Evolutionary conservation across 108 stramenopile species (phyloP).

Genomic region (Skeletonema potamos): DNA sequence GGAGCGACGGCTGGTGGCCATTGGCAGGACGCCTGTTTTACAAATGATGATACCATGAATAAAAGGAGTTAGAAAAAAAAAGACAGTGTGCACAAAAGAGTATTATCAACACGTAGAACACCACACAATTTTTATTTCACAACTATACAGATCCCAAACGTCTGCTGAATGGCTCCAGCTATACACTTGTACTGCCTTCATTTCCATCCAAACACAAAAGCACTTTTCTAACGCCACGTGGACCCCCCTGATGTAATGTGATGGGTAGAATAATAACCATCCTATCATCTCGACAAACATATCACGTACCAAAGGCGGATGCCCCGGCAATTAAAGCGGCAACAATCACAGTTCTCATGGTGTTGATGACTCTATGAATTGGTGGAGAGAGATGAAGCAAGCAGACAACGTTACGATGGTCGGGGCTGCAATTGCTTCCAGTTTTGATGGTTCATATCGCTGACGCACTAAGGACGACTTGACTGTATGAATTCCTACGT

Average conservation of each 20-base stretch:
- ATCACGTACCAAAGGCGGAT: slow-evolving; percentile 71
- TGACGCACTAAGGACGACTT: background rate
- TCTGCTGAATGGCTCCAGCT: background rate
- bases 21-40: slow-evolving; percentile 23
- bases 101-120: background rate
- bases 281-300: background rate
- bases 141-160: background rate
- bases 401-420: too few relatives aligned
- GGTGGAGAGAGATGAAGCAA: background rate
- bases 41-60: background rate
- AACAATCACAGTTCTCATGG: slow-evolving; percentile 63
- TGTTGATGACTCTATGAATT: slow-evolving; percentile 7
- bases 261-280: background rate
- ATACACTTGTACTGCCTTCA: background rate
- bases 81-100: background rate
- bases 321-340: slow-evolving; percentile 58
- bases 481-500: background rate
- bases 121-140: background rate
- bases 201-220: background rate
- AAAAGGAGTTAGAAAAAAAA: background rate
- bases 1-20: slow-evolving; percentile 8
- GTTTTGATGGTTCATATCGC: background rate
- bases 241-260: background rate
- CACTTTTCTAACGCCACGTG: slow-evolving; percentile 4
- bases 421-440: background rate